phyloP scores from a whole-genome alignment of 176 grass and related monocot genomes.

The Lolium rigidum region DNA sequence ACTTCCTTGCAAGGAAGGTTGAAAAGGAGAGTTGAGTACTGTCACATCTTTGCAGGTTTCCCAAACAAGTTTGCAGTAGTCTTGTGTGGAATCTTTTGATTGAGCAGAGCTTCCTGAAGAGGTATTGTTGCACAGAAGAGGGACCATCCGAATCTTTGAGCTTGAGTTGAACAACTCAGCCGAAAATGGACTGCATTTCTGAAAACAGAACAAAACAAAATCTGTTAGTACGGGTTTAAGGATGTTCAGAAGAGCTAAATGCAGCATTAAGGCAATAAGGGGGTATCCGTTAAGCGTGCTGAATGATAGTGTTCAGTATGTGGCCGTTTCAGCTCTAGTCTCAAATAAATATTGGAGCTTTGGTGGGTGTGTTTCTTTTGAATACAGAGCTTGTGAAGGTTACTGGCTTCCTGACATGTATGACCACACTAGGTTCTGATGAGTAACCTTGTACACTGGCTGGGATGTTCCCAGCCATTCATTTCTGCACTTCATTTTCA shows the following conservation, averaged over 20 bases:
- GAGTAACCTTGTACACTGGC: neutral
- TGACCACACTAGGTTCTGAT: neutral
- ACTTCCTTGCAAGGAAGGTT: constrained; percentile 56
- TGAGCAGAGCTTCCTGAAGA: constrained; percentile 44
- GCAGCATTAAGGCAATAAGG: neutral
- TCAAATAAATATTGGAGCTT: neutral
- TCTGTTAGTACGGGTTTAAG: neutral
- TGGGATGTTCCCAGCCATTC: neutral
- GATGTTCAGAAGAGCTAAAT: neutral
- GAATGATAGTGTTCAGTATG: neutral
- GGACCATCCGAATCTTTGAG: constrained; percentile 54
- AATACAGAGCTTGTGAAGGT: neutral
- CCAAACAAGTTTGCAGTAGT: constrained; percentile 75
- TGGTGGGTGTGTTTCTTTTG: neutral
- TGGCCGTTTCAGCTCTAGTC: neutral
- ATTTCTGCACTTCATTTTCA: neutral
- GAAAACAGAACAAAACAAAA: constrained; percentile 5
- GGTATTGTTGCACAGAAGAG: constrained; percentile 63
- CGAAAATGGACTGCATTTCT: constrained; percentile 85
- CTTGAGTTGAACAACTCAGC: constrained; percentile 64
- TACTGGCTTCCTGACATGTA: neutral
- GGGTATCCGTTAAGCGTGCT: neutral
- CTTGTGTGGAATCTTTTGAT: constrained; percentile 63
- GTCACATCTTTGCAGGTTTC: constrained; percentile 70
- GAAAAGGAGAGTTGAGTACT: constrained; percentile 81